Conservation (phyloP, 371 early-diverging fungal genomes). For the Phascolomyces articulosus region DNA sequence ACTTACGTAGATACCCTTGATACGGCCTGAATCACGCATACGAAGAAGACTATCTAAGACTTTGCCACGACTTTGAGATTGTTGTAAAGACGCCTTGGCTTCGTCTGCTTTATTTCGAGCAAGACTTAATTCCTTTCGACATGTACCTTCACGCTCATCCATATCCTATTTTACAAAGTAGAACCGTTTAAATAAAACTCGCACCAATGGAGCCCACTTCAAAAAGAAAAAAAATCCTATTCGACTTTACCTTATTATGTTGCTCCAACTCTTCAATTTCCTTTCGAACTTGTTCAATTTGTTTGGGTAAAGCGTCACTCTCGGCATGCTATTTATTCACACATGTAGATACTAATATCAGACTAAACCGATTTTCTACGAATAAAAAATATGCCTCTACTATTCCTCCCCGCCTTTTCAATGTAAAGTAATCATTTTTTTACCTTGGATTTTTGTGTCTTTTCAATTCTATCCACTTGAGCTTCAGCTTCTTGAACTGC, state of each 20-base stretch:
- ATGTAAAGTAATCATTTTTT: background rate
- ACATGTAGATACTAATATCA: too few species aligned
- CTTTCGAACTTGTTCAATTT: constrained; percentile 53
- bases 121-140: constrained; percentile 21
- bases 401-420: too few species aligned
- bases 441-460: constrained; percentile 28
- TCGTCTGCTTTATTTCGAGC: constrained; percentile 73
- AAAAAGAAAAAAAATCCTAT: too few species aligned
- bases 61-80: constrained; percentile 75
- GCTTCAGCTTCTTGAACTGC: constrained; percentile 68
- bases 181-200: background rate
- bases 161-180: background rate
- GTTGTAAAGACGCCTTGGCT: constrained; percentile 63
- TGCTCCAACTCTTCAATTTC: constrained; percentile 42
- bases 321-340: constrained; percentile 24
- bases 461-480: constrained; percentile 40
- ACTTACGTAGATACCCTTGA: constrained; percentile 82
- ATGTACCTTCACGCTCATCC: constrained; percentile 5
- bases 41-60: constrained; percentile 76
- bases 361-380: too few species aligned
- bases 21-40: constrained; percentile 79
- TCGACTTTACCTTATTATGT: constrained; percentile 34
- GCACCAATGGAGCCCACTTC: too few species aligned
- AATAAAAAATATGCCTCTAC: too few species aligned
- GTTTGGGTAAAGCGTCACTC: constrained; percentile 27